Conservation (phyloP, 176 grass and related monocot species). For the Lolium multiflorum region DNA sequence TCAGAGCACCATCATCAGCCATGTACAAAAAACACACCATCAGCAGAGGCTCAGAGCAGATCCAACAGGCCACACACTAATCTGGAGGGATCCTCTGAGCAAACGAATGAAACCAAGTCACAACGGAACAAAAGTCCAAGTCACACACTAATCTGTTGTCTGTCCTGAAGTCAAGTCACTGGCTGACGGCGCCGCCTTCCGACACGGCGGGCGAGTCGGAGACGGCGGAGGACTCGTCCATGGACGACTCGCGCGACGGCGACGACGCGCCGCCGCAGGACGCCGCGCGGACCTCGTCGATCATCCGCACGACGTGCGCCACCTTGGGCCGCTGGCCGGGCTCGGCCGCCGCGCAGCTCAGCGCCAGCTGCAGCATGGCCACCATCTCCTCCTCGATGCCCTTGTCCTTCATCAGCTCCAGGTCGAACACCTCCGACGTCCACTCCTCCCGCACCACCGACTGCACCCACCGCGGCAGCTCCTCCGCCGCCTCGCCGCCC, state of each 20-base stretch:
- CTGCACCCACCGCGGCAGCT: conserved; percentile 90
- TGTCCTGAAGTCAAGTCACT: conserved; percentile 26
- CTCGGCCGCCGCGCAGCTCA: conserved; percentile 60
- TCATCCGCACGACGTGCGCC: conserved; percentile 78
- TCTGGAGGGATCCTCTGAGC: conserved; percentile 1
- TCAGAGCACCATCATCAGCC: no score
- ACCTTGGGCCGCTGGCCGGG: conserved; percentile 91
- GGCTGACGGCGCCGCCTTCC: conserved; percentile 55
- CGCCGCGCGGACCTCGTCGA: conserved; percentile 72
- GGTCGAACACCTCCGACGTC: conserved; percentile 98
- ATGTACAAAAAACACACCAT: no score
- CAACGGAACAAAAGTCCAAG: neutral
- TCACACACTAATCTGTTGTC: neutral
- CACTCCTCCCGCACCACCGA: conserved; percentile 98
- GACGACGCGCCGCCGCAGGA: conserved; percentile 28
- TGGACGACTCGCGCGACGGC: conserved; percentile 74
- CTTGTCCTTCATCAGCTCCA: conserved; percentile 98
- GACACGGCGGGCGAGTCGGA: conserved; percentile 69
- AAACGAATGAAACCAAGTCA: conserved; percentile 1
- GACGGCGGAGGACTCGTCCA: conserved; percentile 75
- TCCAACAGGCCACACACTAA: neutral
- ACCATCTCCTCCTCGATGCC: conserved; percentile 99
- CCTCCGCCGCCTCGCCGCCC: conserved; percentile 45
- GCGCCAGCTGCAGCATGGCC: conserved; percentile 84
- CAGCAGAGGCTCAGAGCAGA: no score